Evolutionary conservation across 495 filamentous ascomycete genomes (phyloP).

Genomic region (Trichoderma parareesei): DNA sequence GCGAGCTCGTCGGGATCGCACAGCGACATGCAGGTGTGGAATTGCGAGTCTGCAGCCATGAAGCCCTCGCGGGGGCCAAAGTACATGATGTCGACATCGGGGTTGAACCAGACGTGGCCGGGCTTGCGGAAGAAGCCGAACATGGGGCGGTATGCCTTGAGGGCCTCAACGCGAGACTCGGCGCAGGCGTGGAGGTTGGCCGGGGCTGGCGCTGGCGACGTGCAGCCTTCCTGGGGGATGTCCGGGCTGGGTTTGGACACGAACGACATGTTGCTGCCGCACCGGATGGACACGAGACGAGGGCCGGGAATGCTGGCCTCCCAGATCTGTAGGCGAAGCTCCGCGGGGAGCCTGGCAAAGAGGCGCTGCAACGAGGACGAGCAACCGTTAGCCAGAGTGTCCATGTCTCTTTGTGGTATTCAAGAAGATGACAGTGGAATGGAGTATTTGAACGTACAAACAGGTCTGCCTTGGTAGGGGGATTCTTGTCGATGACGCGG

Average conservation of each 20-base stretch:
- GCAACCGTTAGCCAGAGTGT: not conserved
- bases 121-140: slow-evolving; percentile 15
- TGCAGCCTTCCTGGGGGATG: slow-evolving; percentile 11
- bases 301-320: slow-evolving; percentile 18
- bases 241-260: not conserved
- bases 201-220: slow-evolving; percentile 16
- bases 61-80: slow-evolving; percentile 18
- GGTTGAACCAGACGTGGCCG: slow-evolving; percentile 19
- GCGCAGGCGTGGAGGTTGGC: slow-evolving; percentile 22
- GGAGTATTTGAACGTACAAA: too few species aligned
- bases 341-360: slow-evolving; percentile 20
- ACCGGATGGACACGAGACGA: slow-evolving; percentile 20
- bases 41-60: slow-evolving; percentile 14
- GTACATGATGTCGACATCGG: slow-evolving; percentile 21
- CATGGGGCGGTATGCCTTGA: slow-evolving; percentile 17
- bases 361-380: slow-evolving; percentile 13
- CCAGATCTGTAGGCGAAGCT: slow-evolving; percentile 26
- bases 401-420: not conserved
- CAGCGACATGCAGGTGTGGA: slow-evolving; percentile 16
- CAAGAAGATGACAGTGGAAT: too few species aligned
- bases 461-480: too few species aligned
- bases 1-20: slow-evolving; percentile 18
- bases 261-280: not conserved
- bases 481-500: too few species aligned
- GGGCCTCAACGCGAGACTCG: slow-evolving; percentile 21